Base-by-base conservation (phyloP, 345 rosid species). In the Populus pruinosa region DNA sequence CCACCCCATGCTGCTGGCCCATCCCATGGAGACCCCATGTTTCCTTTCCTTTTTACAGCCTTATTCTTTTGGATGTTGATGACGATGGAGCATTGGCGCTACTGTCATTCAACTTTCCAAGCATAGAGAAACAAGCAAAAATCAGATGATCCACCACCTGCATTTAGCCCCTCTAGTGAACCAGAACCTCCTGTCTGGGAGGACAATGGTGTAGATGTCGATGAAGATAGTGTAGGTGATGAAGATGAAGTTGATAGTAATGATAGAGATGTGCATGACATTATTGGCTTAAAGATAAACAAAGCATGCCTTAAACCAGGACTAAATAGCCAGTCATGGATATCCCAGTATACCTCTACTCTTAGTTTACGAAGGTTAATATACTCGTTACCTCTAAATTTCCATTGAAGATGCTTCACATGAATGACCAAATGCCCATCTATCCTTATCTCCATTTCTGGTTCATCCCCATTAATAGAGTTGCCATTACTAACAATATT, bases 401-500 rank as follows among this genome's bases (percentile, higher is more conserved):
- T 90, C 96, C 96, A 91, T 64, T 90, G 92, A 12, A 91, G 91
- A 82, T 87, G 96, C 85, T 88, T 90, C 62, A 91, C 92, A 62
- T 84, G 87, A 72, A 91, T 87, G 18, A 84, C 88, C 76, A 82
- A 69, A 36, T 89, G 75, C 78, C 91, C 92, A 67, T 91, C 96
- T 33, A 91, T 83, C 59, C 83, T 82, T 56, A 91, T 88, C 82
- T 90, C 94, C 91, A 91, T 83, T 50, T 89, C 92, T 39, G 91
- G 89, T 74, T 90, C 89, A 31, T 75, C 75, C 63, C 84, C 87
- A n/a, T 53, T 63, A 16, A 35, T 56, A 10, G 80, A 71, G 66
- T 74, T 74, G 11, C 80, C 62, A 70, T 75, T 75, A 21, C 43
- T 70, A 31, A 23, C 29, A 23, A n/a, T n/a, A 41, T 59, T 10